These are phyloP conservation scores for Acacia acuminata DNA, from an alignment of 306 rosid species.

Conservation along the genomic window DNA sequence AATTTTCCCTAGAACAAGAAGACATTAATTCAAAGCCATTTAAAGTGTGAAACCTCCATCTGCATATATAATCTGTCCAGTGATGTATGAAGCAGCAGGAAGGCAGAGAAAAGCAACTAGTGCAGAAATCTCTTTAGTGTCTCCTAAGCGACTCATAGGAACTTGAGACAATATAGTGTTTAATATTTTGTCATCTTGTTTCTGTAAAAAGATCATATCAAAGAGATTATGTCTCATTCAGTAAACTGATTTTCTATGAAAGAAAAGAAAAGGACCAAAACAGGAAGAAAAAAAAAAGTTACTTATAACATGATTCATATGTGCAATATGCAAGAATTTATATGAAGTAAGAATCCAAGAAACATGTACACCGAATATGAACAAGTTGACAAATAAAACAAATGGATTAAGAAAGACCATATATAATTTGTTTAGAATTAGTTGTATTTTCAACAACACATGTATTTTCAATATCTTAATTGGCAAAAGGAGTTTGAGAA, in stretches of 20 bases:
- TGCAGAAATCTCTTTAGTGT: not conserved
- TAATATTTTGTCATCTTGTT: not conserved
- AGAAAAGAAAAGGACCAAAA: not conserved
- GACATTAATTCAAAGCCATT: not conserved
- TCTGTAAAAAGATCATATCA: not conserved
- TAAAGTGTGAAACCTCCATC: not conserved
- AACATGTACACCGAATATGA: too few relatives aligned
- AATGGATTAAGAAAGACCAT: too few relatives aligned
- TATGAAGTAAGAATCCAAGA: too few relatives aligned
- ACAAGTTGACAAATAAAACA: too few relatives aligned
- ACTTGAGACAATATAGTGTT: not conserved
- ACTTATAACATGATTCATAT: too few relatives aligned
- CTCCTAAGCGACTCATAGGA: not conserved
- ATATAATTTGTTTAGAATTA: too few relatives aligned
- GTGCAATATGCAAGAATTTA: too few relatives aligned
- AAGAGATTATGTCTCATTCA: not conserved
- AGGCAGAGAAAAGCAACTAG: not conserved
- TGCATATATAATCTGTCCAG: not conserved
- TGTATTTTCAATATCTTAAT: too few relatives aligned
- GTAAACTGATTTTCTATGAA: not conserved
- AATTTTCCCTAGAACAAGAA: too few relatives aligned
- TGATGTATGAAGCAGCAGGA: slow-evolving; percentile 4
- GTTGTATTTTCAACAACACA: too few relatives aligned
- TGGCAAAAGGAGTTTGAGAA: too few relatives aligned
- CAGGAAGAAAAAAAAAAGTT: not conserved